These are phyloP conservation scores for Ophiocordyceps unilateralis DNA, from an alignment of 2,329 filamentous ascomycete species.

Conservation along the genomic window DNA sequence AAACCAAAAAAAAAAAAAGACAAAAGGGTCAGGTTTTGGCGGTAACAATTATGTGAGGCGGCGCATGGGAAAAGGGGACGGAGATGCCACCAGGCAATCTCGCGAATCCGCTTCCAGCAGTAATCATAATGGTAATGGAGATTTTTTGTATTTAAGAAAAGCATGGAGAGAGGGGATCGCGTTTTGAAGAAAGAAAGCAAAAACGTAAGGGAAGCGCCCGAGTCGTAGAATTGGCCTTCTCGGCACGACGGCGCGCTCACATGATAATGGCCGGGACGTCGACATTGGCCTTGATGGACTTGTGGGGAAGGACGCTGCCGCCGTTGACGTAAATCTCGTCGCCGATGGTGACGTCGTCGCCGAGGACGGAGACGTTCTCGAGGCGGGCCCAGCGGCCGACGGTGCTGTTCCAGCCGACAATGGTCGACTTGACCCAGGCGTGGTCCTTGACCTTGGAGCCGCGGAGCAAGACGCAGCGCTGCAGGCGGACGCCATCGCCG, in stretches of 20 bases:
- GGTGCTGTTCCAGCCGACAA: conserved; percentile 95
- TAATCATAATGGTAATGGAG: too few species aligned
- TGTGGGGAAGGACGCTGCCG: conserved; percentile 86
- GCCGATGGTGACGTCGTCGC: conserved; percentile 92
- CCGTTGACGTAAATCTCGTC: conserved; percentile 99
- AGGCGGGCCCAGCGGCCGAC: conserved; percentile 91
- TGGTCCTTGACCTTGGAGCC: conserved; percentile 96
- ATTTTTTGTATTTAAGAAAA: too few species aligned
- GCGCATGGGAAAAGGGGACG: too few species aligned
- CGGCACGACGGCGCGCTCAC: too few species aligned
- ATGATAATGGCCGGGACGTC: conserved; percentile 60
- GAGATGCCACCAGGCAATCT: too few species aligned
- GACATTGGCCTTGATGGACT: conserved; percentile 97
- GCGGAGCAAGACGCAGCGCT: conserved; percentile 77
- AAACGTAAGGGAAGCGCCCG: background rate
- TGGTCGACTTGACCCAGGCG: conserved; percentile 96
- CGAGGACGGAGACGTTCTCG: conserved; percentile 95
- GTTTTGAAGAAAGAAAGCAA: too few species aligned
- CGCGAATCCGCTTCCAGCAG: too few species aligned
- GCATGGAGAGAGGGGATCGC: too few species aligned
- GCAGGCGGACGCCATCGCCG: conserved; percentile 83
- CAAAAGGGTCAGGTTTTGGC: background rate
- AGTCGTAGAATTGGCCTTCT: too few species aligned
- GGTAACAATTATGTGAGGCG: background rate
- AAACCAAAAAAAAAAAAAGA: background rate